These are phyloP conservation scores for Neofusicoccum sp. DNA, from an alignment of 2,329 filamentous ascomycete genomes.

Conservation along the genomic window DNA sequence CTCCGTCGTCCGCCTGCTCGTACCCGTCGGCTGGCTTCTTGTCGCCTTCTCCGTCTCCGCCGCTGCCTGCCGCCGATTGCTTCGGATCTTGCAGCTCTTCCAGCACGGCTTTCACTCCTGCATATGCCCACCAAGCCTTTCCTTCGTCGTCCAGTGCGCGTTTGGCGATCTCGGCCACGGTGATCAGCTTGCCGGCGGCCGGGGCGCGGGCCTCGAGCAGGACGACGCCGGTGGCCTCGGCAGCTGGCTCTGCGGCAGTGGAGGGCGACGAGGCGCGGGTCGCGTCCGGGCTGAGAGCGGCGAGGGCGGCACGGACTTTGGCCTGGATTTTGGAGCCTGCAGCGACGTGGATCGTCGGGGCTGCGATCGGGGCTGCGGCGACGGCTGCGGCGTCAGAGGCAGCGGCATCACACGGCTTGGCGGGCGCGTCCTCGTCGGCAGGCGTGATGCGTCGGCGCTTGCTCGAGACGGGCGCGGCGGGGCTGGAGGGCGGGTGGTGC, in stretches of 20 bases:
- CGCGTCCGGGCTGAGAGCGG: neutral
- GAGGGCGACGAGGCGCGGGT: neutral
- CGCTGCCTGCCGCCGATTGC: neutral
- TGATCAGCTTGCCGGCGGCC: slow-evolving; percentile 65
- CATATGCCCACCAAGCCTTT: slow-evolving; percentile 49
- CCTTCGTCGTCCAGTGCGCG: slow-evolving; percentile 44
- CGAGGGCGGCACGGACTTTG: slow-evolving; percentile 16
- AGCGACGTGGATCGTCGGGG: slow-evolving; percentile 7
- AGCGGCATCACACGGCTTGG: neutral
- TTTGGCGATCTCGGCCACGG: slow-evolving; percentile 64
- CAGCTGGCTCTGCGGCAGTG: neutral
- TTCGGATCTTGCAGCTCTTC: slow-evolving; percentile 22
- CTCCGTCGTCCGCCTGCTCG: slow-evolving; percentile 7
- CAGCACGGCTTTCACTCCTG: slow-evolving; percentile 31
- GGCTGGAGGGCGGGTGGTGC: slow-evolving; percentile 7
- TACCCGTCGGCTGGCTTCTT: neutral
- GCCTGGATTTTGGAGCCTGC: slow-evolving; percentile 17
- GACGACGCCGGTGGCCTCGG: neutral
- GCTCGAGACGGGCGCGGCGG: slow-evolving; percentile 9
- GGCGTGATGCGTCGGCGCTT: slow-evolving; percentile 16
- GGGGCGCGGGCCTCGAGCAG: slow-evolving; percentile 13
- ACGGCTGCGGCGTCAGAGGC: neutral
- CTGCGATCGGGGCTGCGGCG: neutral
- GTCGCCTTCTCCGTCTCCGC: neutral
- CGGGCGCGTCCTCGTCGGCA: neutral